Evolutionary conservation across 1,284 basidiomycete genomes (phyloP), one percentile per base, ranked within the genome.

Genomic region (Bjerkandera adusta): DNA sequence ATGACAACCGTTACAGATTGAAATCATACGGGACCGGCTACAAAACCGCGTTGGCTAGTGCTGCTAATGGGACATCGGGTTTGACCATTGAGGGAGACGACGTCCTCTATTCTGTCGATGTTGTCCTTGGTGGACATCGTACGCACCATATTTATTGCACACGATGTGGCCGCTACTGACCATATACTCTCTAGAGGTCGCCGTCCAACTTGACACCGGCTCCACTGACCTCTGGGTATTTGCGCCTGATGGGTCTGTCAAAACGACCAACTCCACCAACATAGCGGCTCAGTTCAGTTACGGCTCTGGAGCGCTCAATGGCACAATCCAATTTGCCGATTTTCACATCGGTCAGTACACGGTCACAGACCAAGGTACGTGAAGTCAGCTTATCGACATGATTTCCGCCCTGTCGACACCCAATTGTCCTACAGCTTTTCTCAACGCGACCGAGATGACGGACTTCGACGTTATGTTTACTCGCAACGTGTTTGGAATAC

Each of bases 361-460:
- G 2, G 49, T 66, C 15, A 43, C 51, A 2, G 49, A 45, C 6
- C 64, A 66, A 59, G 60, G 63, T 60, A n/a, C n/a, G 47, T 12
- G 52, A 25, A 3, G 12, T 26, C 18, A 22, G 20, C 26, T 24
- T 35, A n/a, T n/a, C n/a, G n/a, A 8, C 36, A 35, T 18, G 2
- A 7, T n/a, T 2, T 2, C 29, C 13, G 27, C 5, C 34, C 3
- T 38, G 38, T 11, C 27, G 3, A 26, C 27, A 20, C 18, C 27
- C 32, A 11, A 11, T 20, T 12, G 12, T 13, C 15, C n/a, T 4
- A 21, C 37, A 61, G 62, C 58, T 1, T 64, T 64, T 51, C 32
- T 63, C 22, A 57, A 58, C 41, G 54, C 51, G 4, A 36, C 6
- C 6, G 5, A 4, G 18, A 21, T 30, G 27, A n/a, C 8, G 27